Base-by-base conservation (phyloP, 495 filamentous ascomycete species). In the Hypoxylon subgilvum region DNA sequence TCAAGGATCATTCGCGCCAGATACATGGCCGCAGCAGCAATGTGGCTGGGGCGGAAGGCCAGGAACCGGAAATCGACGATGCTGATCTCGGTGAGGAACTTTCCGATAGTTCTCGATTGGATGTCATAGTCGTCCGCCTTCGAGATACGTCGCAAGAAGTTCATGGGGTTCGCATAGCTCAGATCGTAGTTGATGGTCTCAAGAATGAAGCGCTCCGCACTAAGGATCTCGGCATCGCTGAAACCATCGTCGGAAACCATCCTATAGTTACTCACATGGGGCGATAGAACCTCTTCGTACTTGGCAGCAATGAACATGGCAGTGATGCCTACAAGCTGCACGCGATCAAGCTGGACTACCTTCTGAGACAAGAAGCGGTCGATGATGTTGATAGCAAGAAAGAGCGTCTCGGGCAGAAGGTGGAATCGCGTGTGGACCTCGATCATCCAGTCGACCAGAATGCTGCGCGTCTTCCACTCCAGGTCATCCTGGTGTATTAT, bases 251-350 rank as follows among this genome's bases (percentile, higher is more conserved):
- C 95, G 65, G 94, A 91, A 63, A 98, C 90, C 64, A 96, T 89
- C 57, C 88, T 87, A 82, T 97, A 97, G 84, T 96, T 96, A 72
- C 86, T 86, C 30, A 98, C 91, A 69, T 97, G 94, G 25, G 94
- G 95, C 3, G 94, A 96, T 17, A 97, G 84, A 47, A 97, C 92
- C 67, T 98, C 94, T 72, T 98, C 94, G 65, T 97, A 98, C 77
- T 98, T 98, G 62, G 93, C 92, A 16, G 95, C 94, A 69, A 98
- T 96, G 80, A 97, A 92, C 94, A 98, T 97, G 69, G 94, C 94
- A 40, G 94, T 95, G 57, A 97, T 90, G 69, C 94, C 94, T 56
- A 98, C 94, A 9, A 98, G 82, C 74, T 98, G 94, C 6, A 98
- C 84, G 51, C 91, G 91, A 65, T 97, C 94, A 42, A 98, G 82